Evolutionary conservation across 768 basidiomycete genomes (phyloP), one percentile per base, ranked within the genome.

Genomic region (Pholiota molesta): DNA sequence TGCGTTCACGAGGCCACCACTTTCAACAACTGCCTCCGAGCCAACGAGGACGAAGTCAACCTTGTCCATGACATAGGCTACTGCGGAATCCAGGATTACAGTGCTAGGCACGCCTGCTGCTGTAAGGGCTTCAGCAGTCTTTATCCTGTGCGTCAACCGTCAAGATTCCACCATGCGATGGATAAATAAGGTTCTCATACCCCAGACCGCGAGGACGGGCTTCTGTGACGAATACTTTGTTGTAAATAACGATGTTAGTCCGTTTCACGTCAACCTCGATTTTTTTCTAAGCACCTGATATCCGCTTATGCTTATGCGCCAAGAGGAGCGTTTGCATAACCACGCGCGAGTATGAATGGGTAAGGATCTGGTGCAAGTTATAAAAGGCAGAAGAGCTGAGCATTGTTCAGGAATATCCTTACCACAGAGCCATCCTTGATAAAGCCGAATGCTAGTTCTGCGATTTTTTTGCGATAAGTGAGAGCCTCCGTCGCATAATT

Each of bases 21-120:
- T 95, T 76, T 99, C 97, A 5, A 97, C 97, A 28, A 99, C 96
- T 8, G 96, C 97, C 78, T 99, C 97, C 42, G 95, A 95, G 33
- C 97, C 97, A 42, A 99, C 95, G 52, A 99, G 84, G 54, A 97
- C 92, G 73, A 97, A 91, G 74, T 97, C 94, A 19, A 97, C 94
- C 68, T 92, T 90, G 66, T 97, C 94, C 91, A 99, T 98, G 68
- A 94, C 88, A 78, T 98, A 99, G 40, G 94, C 94, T 4, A 99
- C 96, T 1, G 97, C 95, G 14, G 94, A 94, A 76, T 99, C 97
- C 61, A 99, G 85, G 11, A 99, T 90, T 58, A 99, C 90, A 16
- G 92, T 94, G 75, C 93, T 94, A 13, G 96, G 95, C 60, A 99
- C 92, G 10, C 95, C 95, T n/a, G 88, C 92, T 40, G 89, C 88